Evolutionary conservation across 257 asterid species (phyloP).

Genomic region (Solanum sitiens): DNA sequence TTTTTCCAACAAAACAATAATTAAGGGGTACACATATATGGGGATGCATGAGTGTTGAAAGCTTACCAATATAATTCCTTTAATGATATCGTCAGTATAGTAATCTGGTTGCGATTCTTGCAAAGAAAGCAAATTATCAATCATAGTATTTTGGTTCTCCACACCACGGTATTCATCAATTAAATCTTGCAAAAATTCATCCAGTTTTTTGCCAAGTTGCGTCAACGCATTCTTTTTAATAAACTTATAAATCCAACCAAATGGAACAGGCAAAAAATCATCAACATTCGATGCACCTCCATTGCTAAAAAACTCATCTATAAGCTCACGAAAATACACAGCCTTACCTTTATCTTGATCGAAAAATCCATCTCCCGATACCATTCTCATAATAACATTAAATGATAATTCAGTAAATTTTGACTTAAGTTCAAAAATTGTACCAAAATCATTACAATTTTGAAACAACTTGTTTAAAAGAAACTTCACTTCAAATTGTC

Average conservation of each 20-base stretch:
- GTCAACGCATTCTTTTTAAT: background rate
- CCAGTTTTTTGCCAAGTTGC: background rate
- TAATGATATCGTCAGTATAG: slow-evolving; percentile 16
- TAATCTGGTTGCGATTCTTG: slow-evolving; percentile 15
- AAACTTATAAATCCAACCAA: slow-evolving; percentile 23
- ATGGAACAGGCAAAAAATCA: slow-evolving; percentile 19
- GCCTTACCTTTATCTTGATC: slow-evolving; percentile 2
- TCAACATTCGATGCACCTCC: slow-evolving; percentile 8
- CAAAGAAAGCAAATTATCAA: slow-evolving; percentile 16
- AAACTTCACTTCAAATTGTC: slow-evolving; percentile 14
- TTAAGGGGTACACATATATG: background rate
- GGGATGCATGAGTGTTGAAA: background rate
- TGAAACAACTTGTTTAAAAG: background rate
- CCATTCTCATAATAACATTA: slow-evolving; percentile 23
- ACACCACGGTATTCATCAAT: slow-evolving; percentile 9
- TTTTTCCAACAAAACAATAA: background rate
- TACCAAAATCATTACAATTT: background rate
- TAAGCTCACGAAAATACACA: slow-evolving; percentile 5
- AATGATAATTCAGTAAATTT: slow-evolving; percentile 13
- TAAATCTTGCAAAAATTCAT: slow-evolving; percentile 11
- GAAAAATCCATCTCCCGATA: slow-evolving; percentile 18
- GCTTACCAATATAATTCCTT: slow-evolving; percentile 15
- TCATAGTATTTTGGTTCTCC: slow-evolving; percentile 5
- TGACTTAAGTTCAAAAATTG: slow-evolving; percentile 12
- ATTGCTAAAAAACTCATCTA: background rate